Percentiles rank a stretch among this genome's conserved stretches.
These are phyloP conservation scores for Lactuca sativa DNA, from an alignment of 129 eudicot genomes.

Conservation along the genomic window DNA sequence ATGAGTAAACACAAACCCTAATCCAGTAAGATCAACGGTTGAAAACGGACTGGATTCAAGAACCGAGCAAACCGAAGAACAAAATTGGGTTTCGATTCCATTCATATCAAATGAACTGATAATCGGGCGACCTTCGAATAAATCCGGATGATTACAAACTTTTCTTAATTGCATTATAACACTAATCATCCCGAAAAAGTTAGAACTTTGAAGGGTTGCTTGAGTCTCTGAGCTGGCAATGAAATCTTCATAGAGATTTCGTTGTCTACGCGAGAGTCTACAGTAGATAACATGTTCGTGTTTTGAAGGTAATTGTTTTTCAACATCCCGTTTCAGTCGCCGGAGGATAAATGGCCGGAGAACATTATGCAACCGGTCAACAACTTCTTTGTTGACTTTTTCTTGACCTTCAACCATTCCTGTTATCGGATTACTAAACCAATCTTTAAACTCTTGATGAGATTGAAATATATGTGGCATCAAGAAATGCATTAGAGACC, in stretches of 20 bases:
- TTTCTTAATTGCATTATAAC: constrained; percentile 98
- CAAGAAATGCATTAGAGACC: constrained; percentile 99
- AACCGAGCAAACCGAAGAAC: constrained; percentile 78
- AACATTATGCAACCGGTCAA: constrained; percentile 96
- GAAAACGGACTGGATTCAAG: constrained; percentile 55
- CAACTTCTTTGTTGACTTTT: constrained; percentile 88
- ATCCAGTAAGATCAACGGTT: constrained; percentile 57
- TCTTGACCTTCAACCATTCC: constrained; percentile 99
- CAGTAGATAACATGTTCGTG: constrained; percentile 90
- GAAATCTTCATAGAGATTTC: constrained; percentile 93
- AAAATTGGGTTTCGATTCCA: constrained; percentile 68
- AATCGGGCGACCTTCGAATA: constrained; percentile 99
- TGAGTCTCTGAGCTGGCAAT: constrained; percentile 98
- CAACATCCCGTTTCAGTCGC: constrained; percentile 95
- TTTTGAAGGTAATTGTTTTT: constrained; percentile 90
- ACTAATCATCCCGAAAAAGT: constrained; percentile 94
- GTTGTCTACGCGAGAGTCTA: constrained; percentile 91
- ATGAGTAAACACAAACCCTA: constrained; percentile 82
- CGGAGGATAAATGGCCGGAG: constrained; percentile 96
- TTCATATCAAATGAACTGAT: constrained; percentile 92
- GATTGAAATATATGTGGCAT: constrained; percentile 99
- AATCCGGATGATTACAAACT: constrained; percentile 98
- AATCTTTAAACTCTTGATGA: constrained; percentile 98
- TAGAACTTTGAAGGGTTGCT: constrained; percentile 83
- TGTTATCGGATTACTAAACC: constrained; percentile 96